phyloP scores from a whole-genome alignment of 768 basidiomycete species.

The Agaricus blazei region DNA sequence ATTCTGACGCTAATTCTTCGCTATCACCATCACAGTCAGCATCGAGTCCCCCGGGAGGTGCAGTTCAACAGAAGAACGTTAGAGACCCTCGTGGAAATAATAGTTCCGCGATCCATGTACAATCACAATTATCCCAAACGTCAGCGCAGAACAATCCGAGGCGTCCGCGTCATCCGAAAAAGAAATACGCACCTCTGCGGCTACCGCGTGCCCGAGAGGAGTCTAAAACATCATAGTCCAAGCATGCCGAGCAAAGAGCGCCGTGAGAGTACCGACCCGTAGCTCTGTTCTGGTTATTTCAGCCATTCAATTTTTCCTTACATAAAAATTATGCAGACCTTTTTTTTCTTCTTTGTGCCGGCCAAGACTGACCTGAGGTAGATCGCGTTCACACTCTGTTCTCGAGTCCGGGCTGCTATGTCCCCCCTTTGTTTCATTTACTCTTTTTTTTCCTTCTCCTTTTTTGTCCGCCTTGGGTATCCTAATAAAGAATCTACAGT shows the following conservation, averaged over 20 bases:
- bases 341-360: too few species aligned
- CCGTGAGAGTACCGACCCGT: not conserved
- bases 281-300: not conserved
- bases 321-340: not conserved
- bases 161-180: not conserved
- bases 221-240: not conserved
- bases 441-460: too few species aligned
- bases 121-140: not conserved
- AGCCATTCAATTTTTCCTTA: not conserved
- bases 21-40: conserved; percentile 1
- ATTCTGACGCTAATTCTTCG: not conserved
- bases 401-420: too few species aligned
- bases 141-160: not conserved
- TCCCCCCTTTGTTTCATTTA: too few species aligned
- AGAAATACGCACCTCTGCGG: not conserved
- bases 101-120: not conserved
- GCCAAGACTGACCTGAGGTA: too few species aligned
- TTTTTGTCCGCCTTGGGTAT: too few species aligned
- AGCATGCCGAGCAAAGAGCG: not conserved
- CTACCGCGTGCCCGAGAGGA: not conserved
- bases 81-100: not conserved
- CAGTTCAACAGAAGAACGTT: not conserved
- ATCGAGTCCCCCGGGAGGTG: not conserved
- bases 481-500: not conserved
- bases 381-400: too few species aligned